A percentile compares a stretch with the other conserved stretches of the same genome.
Evolutionary conservation across 768 basidiomycete species (phyloP).

Genomic region (Tricholoma saponaceum): DNA sequence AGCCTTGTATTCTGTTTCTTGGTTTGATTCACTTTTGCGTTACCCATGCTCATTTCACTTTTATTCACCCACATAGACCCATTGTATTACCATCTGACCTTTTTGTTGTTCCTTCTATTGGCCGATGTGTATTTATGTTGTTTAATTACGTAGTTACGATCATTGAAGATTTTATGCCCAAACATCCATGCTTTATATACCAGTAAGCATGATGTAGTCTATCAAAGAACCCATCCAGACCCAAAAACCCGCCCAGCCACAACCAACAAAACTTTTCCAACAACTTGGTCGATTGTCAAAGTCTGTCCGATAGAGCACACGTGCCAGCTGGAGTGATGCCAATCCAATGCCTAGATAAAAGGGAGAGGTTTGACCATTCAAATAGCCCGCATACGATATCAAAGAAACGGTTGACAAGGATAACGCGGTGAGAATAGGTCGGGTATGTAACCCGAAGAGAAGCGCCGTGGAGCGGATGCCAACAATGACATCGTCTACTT

Average conservation of each 20-base stretch:
- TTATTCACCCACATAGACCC: background rate
- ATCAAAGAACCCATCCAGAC: slow-evolving; percentile 76
- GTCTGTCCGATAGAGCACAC: slow-evolving; percentile 70
- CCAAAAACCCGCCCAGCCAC: slow-evolving; percentile 87
- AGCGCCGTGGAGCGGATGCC: slow-evolving; percentile 95
- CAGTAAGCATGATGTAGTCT: slow-evolving; percentile 51
- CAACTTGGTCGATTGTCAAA: slow-evolving; percentile 76
- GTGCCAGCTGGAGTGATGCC: slow-evolving; percentile 71
- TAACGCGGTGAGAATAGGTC: slow-evolving; percentile 70
- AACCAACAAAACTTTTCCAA: slow-evolving; percentile 86
- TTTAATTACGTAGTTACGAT: background rate
- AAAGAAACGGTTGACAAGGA: slow-evolving; percentile 70
- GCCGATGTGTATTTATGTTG: background rate
- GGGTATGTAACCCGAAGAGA: slow-evolving; percentile 76
- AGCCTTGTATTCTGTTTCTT: background rate
- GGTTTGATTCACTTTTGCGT: slow-evolving; percentile 3
- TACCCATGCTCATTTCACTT: background rate
- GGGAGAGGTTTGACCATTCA: slow-evolving; percentile 70
- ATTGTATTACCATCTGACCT: slow-evolving; percentile 1
- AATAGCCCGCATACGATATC: slow-evolving; percentile 72
- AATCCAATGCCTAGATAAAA: slow-evolving; percentile 80
- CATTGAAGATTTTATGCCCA: background rate
- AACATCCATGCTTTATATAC: background rate
- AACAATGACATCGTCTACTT: slow-evolving; percentile 79
- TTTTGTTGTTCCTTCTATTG: background rate